Conservation (phyloP, 805 yeast genomes). For the Pichia cephalocereana region DNA sequence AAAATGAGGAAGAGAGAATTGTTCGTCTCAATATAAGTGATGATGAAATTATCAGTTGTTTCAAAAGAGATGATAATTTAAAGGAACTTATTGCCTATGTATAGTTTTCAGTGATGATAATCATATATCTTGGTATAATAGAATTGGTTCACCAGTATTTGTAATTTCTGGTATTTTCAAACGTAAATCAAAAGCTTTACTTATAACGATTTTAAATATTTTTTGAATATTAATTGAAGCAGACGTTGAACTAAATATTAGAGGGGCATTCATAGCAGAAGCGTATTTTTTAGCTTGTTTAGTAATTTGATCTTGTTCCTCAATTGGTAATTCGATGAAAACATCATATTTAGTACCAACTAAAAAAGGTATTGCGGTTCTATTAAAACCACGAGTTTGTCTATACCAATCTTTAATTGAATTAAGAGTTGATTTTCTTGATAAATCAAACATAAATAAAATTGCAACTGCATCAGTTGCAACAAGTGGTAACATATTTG, state of each 20-base stretch:
- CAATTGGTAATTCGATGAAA: constrained; percentile 68
- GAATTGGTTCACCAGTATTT: constrained; percentile 84
- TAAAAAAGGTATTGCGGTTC: constrained; percentile 81
- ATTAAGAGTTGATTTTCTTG: constrained; percentile 75
- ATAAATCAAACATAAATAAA: constrained; percentile 81
- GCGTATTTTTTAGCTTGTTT: constrained; percentile 79
- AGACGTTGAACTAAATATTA: constrained; percentile 84
- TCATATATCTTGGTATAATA: constrained; percentile 43
- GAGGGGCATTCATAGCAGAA: constrained; percentile 73
- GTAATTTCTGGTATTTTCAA: constrained; percentile 76
- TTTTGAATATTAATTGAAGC: constrained; percentile 90
- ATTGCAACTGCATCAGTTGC: constrained; percentile 89
- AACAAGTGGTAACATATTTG: constrained; percentile 90
- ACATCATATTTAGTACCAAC: constrained; percentile 92
- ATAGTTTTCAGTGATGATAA: not conserved
- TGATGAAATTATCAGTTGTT: constrained; percentile 55
- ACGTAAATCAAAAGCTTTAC: constrained; percentile 83
- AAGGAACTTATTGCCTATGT: constrained; percentile 19
- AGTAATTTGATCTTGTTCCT: constrained; percentile 79
- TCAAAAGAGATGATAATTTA: constrained; percentile 46
- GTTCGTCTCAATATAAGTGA: constrained; percentile 61
- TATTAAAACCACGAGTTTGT: constrained; percentile 82
- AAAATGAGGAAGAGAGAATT: constrained; percentile 58
- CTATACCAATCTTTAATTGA: constrained; percentile 94
- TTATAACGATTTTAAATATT: constrained; percentile 81